Base-by-base conservation (phyloP, 2,329 filamentous ascomycete species). In the Phialophora expanda region DNA sequence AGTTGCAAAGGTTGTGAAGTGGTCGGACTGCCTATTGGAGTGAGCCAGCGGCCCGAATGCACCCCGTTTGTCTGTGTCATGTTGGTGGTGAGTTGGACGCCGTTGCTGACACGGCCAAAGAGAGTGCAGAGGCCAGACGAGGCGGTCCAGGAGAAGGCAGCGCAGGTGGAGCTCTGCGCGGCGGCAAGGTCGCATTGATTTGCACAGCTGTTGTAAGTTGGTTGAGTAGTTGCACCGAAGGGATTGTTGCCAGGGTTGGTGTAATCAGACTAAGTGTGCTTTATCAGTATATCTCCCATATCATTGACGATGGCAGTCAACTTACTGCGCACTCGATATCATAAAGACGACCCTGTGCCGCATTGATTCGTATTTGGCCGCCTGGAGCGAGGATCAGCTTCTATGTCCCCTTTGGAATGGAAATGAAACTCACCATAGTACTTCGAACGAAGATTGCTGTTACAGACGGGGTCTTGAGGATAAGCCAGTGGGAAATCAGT, bases 141-240 rank as follows among this genome's bases (percentile, higher is more conserved):
- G 26, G 65, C 34, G 7, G 34, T 28, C 65, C 65, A 67, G 4
- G 61, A 60, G 50, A 64, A 64, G 1, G 61, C 65, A 14, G 28
- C 51, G 56, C 65, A 67, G 28, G 24, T 14, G 28, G 53, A 51
- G 17, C 54, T 44, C 5, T 26, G 46, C 22, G n/a, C 51, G 2
- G 59, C 64, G 6, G 59, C 64, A 6, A 54, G 12, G 54, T 66
- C 64, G 44, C 64, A 66, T 54, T 54, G 46, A 26, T 62, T 58
- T 17, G 50, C 32, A 34, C 64, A 66, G 48, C 63, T 62, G 41
- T 61, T 51, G 28, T 61, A 66, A 9, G 63, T 62, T 32, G 63
- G 38, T 38, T 62, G 58, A 20, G 57, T 66, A 26, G 59, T 62
- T 26, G 48, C 24, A 12, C 44, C 54, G 28, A 66, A 66, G 17